Evolutionary conservation across 805 yeast genomes (phyloP).

Genomic region (Kregervanrija delftensis): DNA sequence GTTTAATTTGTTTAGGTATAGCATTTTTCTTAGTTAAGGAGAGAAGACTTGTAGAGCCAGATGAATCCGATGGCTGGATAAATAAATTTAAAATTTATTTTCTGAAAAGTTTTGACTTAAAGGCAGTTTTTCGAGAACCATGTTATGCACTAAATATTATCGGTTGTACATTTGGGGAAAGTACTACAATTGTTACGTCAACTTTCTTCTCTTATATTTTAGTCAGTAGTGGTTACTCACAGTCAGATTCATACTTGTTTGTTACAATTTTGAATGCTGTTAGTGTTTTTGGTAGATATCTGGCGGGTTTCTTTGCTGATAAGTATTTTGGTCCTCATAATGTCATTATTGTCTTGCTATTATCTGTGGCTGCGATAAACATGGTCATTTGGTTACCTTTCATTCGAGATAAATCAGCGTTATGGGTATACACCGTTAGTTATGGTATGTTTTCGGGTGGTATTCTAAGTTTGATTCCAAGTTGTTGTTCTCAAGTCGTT

Average conservation of each 20-base stretch:
- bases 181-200: slow-evolving; percentile 36
- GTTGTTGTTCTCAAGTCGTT: slow-evolving; percentile 50
- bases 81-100: slow-evolving; percentile 1
- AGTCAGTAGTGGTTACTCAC: slow-evolving; percentile 35
- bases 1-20: slow-evolving; percentile 18
- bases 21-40: slow-evolving; percentile 30
- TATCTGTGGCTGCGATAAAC: slow-evolving; percentile 35
- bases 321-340: slow-evolving; percentile 42
- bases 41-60: slow-evolving; percentile 20
- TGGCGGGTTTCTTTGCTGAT: slow-evolving; percentile 25
- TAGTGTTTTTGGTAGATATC: slow-evolving; percentile 29
- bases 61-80: too few species aligned
- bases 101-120: slow-evolving; percentile 29
- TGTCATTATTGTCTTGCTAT: slow-evolving; percentile 28
- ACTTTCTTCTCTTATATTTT: slow-evolving; percentile 46
- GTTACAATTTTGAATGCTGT: slow-evolving; percentile 38
- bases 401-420: slow-evolving; percentile 31
- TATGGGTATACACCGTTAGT: slow-evolving; percentile 43
- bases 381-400: slow-evolving; percentile 58
- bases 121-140: slow-evolving; percentile 29
- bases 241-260: slow-evolving; percentile 35
- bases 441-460: slow-evolving; percentile 53
- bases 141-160: slow-evolving; percentile 35
- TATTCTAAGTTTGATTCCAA: slow-evolving; percentile 55
- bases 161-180: slow-evolving; percentile 39